phyloP scores from a whole-genome alignment of 345 rosid genomes.

The Citrus australasica region DNA sequence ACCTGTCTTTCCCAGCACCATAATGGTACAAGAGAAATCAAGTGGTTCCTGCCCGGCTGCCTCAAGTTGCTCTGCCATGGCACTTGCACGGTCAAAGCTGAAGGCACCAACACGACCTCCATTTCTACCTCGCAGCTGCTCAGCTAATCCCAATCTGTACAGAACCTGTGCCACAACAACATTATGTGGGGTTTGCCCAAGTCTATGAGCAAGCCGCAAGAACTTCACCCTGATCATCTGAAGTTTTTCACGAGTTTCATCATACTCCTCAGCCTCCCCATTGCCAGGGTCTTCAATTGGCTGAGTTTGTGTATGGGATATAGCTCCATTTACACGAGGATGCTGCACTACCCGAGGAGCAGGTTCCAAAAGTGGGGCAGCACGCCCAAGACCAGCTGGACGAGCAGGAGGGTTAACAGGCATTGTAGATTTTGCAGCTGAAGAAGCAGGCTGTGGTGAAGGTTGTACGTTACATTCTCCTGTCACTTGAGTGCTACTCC shows the following conservation, averaged over 20 bases:
- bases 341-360: slow-evolving; percentile 70
- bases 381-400: slow-evolving; percentile 95
- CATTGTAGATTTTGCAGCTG: slow-evolving; percentile 39
- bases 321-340: slow-evolving; percentile 71
- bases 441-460: slow-evolving; percentile 24
- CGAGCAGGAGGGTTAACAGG: slow-evolving; percentile 42
- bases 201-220: slow-evolving; percentile 93
- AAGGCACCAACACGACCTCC: slow-evolving; percentile 99
- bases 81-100: slow-evolving; percentile 98
- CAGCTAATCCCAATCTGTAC: slow-evolving; percentile 95
- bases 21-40: slow-evolving; percentile 97
- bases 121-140: slow-evolving; percentile 92
- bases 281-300: slow-evolving; percentile 71
- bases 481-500: slow-evolving; percentile 14
- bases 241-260: slow-evolving; percentile 95
- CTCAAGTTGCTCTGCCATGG: slow-evolving; percentile 98
- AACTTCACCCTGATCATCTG: slow-evolving; percentile 98
- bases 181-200: slow-evolving; percentile 98
- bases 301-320: slow-evolving; percentile 52
- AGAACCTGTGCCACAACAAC: slow-evolving; percentile 99
- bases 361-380: slow-evolving; percentile 78
- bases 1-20: slow-evolving; percentile 98
- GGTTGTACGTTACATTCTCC: slow-evolving; percentile 25
- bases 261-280: slow-evolving; percentile 74
- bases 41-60: slow-evolving; percentile 92